Base-by-base conservation (phyloP, 805 yeast genomes). In the Cyberlindnera amylophila region DNA sequence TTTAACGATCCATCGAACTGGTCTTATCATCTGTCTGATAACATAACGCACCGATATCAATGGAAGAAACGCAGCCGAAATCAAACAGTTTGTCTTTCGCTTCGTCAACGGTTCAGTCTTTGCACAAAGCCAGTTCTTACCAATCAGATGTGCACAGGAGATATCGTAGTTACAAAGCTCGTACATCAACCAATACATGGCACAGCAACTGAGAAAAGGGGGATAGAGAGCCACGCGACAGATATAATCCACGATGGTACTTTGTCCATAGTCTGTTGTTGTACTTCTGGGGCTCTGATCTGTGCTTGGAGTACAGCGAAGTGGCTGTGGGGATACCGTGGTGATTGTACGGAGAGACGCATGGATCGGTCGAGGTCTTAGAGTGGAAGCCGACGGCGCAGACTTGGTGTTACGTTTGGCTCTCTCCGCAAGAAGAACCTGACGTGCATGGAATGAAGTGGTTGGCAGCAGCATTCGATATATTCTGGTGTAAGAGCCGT, bases 391-490 rank as follows among this genome's bases (percentile, higher is more conserved):
- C 12, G 35, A 17, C 3, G 35, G 21, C 12, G 32, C 12, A 13
- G 29, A 24, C 19, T 24, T 35, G 28, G 12, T 14, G 10, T 19
- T 24, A 15, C 23, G 15, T 17, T 27, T 40, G 16, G 44, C 23
- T n/a, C 45, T 34, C 18, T 42, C 41, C 3, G 41, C 41, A 16
- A 42, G 41, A n/a, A 41, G 40, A n/a, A 41, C 16, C 16, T 36
- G 44, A 11, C 44, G 44, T n/a, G 37, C 40, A 2, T 41, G 44
- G 34, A 41, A 41, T n/a, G 13, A 19, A 21, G 24, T 9, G 9
- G 24, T 9, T 21, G 7, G 28, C 34, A 13, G 44, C 34, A 15
- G 15, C 21, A 2, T 36, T 16, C 9, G 37, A 34, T 21, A 26
- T 24, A 5, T 28, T 21, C n/a, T 30, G 17, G 10, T 10, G 34